Evolutionary conservation across 2,329 filamentous ascomycete genomes (phyloP), one percentile per base, ranked within the genome.

Genomic region (Fusarium gaditjirri): DNA sequence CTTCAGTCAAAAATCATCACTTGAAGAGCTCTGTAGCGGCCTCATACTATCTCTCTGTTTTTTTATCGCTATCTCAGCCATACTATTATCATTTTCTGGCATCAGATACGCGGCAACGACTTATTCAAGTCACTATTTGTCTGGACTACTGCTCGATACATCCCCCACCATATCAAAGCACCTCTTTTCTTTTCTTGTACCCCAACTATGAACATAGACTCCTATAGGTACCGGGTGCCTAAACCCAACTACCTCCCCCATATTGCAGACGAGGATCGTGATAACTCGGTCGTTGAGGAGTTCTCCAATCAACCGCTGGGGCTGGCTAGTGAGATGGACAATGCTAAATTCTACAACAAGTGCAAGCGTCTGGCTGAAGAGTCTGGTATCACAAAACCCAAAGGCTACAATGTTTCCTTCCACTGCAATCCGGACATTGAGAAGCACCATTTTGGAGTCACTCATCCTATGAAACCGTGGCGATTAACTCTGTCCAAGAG

Each of bases 381-480:
- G 56, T 87, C 93, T 81, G 92, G 91, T 74, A 93, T 98, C 77
- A 89, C 90, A 57, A 89, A 91, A 39, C 95, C 95, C 4, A 91
- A 92, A 78, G 95, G 94, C 75, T 95, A 97, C 83, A 94, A 89
- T 36, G 95, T 99, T 50, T 98, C 95, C 14, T 98, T 95, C 83
- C 96, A 99, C 81, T 94, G 94, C 83, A 98, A 98, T 78, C 93
- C 95, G 3, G 91, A 94, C 67, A 97, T 98, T 80, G 96, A 99
- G 84, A 93, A 93, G 79, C 95, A 98, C 82, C 96, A 99, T 82
- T 99, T 99, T 81, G 96, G 96, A 73, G 92, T 94, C 83, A 95
- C 94, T 14, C 96, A 99, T 85, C 96, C 96, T 25, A 99, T 99
- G 96, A 99, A 99, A 82, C 96, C 96, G 65, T 98, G 96, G 95